A percentile compares a stretch with the other conserved stretches of the same genome.
Evolutionary conservation across 2,329 filamentous ascomycete genomes (phyloP).

Genomic region (Zopfia rhizophila): DNA sequence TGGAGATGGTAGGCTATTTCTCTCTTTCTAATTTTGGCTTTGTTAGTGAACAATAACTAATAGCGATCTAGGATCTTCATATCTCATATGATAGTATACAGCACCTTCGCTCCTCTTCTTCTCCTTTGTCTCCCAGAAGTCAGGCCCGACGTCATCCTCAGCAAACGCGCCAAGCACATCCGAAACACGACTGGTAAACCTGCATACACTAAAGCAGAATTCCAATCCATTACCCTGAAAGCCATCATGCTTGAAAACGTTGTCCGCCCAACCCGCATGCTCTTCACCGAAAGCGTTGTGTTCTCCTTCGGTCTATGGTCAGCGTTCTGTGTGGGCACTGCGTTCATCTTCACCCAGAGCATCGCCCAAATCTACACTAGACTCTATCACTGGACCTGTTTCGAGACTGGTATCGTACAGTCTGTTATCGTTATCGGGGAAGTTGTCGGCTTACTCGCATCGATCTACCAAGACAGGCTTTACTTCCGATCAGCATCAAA

Average conservation of each 20-base stretch:
- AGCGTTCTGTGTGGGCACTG: constrained; percentile 58
- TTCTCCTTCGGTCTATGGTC: constrained; percentile 61
- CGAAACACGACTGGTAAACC: constrained; percentile 37
- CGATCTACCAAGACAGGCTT: constrained; percentile 48
- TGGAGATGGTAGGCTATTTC: constrained; percentile 59
- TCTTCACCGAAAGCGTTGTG: constrained; percentile 62
- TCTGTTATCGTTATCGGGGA: constrained; percentile 59
- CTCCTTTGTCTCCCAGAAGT: constrained; percentile 58
- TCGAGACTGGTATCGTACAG: constrained; percentile 58
- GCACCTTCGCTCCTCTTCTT: constrained; percentile 53
- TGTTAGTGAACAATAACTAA: no score
- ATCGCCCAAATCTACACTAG: constrained; percentile 55
- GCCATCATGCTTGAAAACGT: constrained; percentile 51
- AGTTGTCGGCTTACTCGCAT: constrained; percentile 52
- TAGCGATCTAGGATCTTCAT: constrained; percentile 54
- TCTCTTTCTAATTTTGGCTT: no score
- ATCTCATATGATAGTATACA: constrained; percentile 59
- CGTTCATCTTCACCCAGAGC: constrained; percentile 63
- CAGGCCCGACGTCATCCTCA: constrained; percentile 59
- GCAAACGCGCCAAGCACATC: constrained; percentile 46
- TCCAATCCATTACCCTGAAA: constrained; percentile 40
- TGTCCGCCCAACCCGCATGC: constrained; percentile 51
- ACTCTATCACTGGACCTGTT: constrained; percentile 55
- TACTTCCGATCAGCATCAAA: constrained; percentile 54
- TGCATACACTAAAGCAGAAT: constrained; percentile 49